Conservation (phyloP, 495 filamentous ascomycete genomes). For the Talaromyces nanjingensis region DNA sequence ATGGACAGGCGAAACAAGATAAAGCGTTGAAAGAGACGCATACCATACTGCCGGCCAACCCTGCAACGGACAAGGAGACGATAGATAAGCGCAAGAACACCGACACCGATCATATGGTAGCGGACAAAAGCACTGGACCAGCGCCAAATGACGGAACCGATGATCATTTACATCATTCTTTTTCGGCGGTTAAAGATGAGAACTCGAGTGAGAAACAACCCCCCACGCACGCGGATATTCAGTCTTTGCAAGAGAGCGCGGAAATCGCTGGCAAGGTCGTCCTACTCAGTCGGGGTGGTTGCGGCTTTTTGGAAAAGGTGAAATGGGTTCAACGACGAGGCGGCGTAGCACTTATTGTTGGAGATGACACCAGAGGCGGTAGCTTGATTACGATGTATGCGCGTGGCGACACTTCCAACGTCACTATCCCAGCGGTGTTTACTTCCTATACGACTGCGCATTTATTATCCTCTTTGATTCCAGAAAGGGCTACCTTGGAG, state of each 20-base stretch:
- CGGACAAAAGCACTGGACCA: slow-evolving; percentile 15
- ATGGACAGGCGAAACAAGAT: slow-evolving; percentile 27
- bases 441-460: slow-evolving; percentile 93
- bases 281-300: slow-evolving; percentile 83
- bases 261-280: slow-evolving; percentile 93
- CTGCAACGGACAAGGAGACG: slow-evolving; percentile 22
- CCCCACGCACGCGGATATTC: slow-evolving; percentile 77
- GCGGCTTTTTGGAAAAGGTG: slow-evolving; percentile 94
- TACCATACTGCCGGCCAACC: slow-evolving; percentile 7
- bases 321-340: slow-evolving; percentile 93
- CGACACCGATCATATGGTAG: slow-evolving; percentile 9
- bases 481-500: slow-evolving; percentile 42
- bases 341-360: slow-evolving; percentile 83
- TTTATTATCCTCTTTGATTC: slow-evolving; percentile 82
- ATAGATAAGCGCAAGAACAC: slow-evolving; percentile 7
- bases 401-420: slow-evolving; percentile 84
- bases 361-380: slow-evolving; percentile 83
- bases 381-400: slow-evolving; percentile 94
- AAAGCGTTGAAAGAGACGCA: slow-evolving; percentile 8
- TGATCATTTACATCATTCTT: slow-evolving; percentile 73
- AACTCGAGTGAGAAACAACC: slow-evolving; percentile 35
- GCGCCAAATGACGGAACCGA: slow-evolving; percentile 74
- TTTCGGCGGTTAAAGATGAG: slow-evolving; percentile 43
- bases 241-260: slow-evolving; percentile 87
- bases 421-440: slow-evolving; percentile 90